phyloP scores from a whole-genome alignment of 495 filamentous ascomycete genomes.

The Lasiosphaeria miniovina region DNA sequence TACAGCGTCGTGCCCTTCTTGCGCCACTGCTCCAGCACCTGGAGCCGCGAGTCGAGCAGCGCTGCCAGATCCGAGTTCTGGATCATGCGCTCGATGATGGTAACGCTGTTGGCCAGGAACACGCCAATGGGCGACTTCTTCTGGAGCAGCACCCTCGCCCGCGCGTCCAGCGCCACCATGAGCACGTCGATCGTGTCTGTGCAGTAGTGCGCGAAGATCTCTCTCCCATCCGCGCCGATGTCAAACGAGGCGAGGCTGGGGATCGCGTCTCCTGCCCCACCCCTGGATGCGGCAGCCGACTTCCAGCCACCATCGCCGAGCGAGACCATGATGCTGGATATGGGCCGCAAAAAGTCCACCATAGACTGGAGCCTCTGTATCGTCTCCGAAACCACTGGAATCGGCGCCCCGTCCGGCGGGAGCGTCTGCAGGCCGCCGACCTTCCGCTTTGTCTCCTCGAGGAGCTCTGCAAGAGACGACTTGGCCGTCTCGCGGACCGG shows the following conservation, averaged over 20 bases:
- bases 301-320: conserved; percentile 93
- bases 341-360: conserved; percentile 80
- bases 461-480: conserved; percentile 73
- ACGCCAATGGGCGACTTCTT: conserved; percentile 78
- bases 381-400: conserved; percentile 75
- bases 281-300: conserved; percentile 40
- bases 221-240: conserved; percentile 81
- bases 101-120: conserved; percentile 86
- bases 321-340: conserved; percentile 85
- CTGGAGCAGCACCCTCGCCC: conserved; percentile 69
- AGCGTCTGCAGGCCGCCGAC: conserved; percentile 60
- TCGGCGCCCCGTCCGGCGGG: conserved; percentile 72
- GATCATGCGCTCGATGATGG: conserved; percentile 82
- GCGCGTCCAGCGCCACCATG: conserved; percentile 72
- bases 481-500: conserved; percentile 92
- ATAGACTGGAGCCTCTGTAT: conserved; percentile 86
- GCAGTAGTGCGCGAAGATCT: conserved; percentile 86
- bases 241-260: conserved; percentile 76
- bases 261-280: conserved; percentile 58
- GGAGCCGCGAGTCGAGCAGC: conserved; percentile 63
- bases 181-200: conserved; percentile 80
- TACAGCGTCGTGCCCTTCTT: conserved; percentile 83
- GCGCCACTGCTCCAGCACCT: conserved; percentile 73
- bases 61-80: conserved; percentile 72
- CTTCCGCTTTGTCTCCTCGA: conserved; percentile 80